Conservation (phyloP, 2,329 filamentous ascomycete genomes). For the Cytospora leucostoma region DNA sequence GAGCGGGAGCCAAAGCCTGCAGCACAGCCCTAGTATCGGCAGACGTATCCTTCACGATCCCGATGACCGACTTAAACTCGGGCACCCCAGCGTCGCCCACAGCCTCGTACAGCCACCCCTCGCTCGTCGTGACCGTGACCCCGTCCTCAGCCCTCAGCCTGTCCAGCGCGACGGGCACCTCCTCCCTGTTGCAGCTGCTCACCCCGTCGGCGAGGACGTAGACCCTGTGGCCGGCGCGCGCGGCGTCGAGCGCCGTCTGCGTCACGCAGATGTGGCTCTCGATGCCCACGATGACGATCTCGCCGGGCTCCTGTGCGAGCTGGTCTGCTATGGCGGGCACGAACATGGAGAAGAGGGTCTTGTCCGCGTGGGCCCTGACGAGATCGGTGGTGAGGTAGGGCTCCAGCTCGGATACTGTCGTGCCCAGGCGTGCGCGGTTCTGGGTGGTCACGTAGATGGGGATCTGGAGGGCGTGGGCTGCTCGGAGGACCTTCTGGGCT, state of each 20-base stretch:
- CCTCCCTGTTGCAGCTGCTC: constrained; percentile 80
- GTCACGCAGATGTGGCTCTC: constrained; percentile 94
- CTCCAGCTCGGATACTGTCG: constrained; percentile 73
- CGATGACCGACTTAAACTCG: constrained; percentile 73
- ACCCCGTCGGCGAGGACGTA: constrained; percentile 90
- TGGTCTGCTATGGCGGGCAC: constrained; percentile 63
- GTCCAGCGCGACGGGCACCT: constrained; percentile 77
- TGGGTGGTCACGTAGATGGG: constrained; percentile 88
- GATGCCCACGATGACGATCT: constrained; percentile 83
- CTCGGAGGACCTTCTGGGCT: constrained; percentile 67
- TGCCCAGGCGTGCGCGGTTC: constrained; percentile 74
- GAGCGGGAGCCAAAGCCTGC: constrained; percentile 59
- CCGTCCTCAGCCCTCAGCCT: constrained; percentile 75
- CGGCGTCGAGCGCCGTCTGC: constrained; percentile 83
- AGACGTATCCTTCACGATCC: constrained; percentile 76
- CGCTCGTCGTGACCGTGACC: constrained; percentile 74
- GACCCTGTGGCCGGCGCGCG: constrained; percentile 73
- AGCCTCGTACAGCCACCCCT: constrained; percentile 87
- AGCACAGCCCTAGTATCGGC: constrained; percentile 70
- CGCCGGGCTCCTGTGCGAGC: constrained; percentile 39
- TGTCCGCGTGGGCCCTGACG: constrained; percentile 64
- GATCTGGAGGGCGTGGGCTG: constrained; percentile 65
- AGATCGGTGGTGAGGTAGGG: constrained; percentile 53
- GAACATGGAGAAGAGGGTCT: constrained; percentile 88
- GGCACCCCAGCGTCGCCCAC: constrained; percentile 76